A percentile compares a stretch with the other conserved stretches of the same genome.
phyloP scores from a whole-genome alignment of 768 basidiomycete species.

The Daedaleopsis nitida region DNA sequence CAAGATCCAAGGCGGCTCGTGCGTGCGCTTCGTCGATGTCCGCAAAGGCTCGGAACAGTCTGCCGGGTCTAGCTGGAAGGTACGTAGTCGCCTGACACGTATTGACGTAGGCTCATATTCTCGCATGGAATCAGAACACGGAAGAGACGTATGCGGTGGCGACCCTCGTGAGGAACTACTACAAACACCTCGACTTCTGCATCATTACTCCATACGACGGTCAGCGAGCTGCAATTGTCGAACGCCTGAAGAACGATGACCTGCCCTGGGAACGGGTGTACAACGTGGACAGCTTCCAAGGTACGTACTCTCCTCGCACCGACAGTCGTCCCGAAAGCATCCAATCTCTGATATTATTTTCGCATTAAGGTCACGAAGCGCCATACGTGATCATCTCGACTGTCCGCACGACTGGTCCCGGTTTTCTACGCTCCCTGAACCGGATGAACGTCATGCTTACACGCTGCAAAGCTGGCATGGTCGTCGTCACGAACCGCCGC shows the following conservation, averaged over 20 bases:
- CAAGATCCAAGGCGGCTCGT: conserved; percentile 32
- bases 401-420: conserved; percentile 45
- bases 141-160: conserved; percentile 44
- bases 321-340: too few species aligned
- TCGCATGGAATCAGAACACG: conserved; percentile 44
- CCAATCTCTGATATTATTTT: too few species aligned
- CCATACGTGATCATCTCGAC: conserved; percentile 51
- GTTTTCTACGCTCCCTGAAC: conserved; percentile 46
- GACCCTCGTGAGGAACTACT: conserved; percentile 45
- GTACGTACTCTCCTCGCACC: conserved; percentile 24
- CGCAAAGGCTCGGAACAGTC: conserved; percentile 38
- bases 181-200: conserved; percentile 40
- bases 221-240: conserved; percentile 46
- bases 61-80: conserved; percentile 47
- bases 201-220: conserved; percentile 59
- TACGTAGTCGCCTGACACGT: conserved; percentile 19
- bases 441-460: conserved; percentile 55
- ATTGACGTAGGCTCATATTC: not conserved
- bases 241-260: conserved; percentile 34
- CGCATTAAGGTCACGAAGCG: conserved; percentile 48
- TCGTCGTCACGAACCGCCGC: conserved; percentile 45
- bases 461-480: conserved; percentile 47
- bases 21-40: conserved; percentile 49
- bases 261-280: conserved; percentile 47
- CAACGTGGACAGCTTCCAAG: conserved; percentile 61